Conservation (phyloP, 257 asterid genomes). For the Eucommia ulmoides region DNA sequence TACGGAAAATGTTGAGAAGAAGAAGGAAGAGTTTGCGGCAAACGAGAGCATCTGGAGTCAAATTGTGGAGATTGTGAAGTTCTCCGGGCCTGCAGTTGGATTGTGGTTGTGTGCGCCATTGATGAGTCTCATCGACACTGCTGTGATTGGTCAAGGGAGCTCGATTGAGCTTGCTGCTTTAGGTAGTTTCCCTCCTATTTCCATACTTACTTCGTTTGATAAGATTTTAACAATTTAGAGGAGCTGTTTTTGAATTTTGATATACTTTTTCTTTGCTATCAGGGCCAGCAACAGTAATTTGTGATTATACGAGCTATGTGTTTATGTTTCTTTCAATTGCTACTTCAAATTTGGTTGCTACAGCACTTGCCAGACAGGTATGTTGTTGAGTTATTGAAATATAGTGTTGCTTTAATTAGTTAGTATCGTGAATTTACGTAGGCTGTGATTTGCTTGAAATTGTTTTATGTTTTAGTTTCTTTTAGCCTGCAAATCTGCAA, state of each 20-base stretch:
- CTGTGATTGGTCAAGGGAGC: conserved; percentile 88
- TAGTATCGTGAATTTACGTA: not conserved
- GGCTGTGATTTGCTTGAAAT: not conserved
- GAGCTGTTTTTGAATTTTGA: too few species aligned
- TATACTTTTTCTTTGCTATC: too few species aligned
- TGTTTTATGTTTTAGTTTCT: not conserved
- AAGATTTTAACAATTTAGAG: conserved; percentile 29
- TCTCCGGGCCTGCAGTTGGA: conserved; percentile 95
- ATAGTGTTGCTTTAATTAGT: not conserved
- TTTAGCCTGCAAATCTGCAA: not conserved
- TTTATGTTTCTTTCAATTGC: conserved; percentile 97
- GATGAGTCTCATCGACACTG: conserved; percentile 95
- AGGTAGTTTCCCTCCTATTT: conserved; percentile 24
- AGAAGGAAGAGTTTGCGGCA: conserved; percentile 31
- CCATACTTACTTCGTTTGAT: not conserved
- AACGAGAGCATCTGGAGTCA: conserved; percentile 57
- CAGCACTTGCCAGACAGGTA: conserved; percentile 77
- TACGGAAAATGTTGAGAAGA: conserved; percentile 20
- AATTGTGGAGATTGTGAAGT: conserved; percentile 67
- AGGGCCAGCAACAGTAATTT: conserved; percentile 87
- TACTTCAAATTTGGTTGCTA: conserved; percentile 93
- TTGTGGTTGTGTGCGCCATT: conserved; percentile 92
- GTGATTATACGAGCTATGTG: conserved; percentile 68
- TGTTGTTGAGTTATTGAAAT: conserved; percentile 6
- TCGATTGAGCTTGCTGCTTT: conserved; percentile 91